Evolutionary conservation across 2,329 filamentous ascomycete species (phyloP).

Genomic region (Nemania sp.): DNA sequence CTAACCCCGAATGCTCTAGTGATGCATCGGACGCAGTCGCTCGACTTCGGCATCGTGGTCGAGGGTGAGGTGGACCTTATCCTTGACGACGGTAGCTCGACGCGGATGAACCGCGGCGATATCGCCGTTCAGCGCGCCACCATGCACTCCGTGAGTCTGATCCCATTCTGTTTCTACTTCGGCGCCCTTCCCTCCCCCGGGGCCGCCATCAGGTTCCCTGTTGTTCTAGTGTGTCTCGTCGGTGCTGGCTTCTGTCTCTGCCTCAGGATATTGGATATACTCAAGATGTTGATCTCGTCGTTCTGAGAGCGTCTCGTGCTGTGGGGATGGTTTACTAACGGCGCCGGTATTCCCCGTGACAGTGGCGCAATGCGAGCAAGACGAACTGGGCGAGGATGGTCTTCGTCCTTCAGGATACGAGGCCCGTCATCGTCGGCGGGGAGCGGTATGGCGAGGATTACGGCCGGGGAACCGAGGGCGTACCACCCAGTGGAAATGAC

Average conservation of each 20-base stretch:
- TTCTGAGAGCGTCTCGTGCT: neutral
- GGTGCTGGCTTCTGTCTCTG: neutral
- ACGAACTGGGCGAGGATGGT: constrained; percentile 40
- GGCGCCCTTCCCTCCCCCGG: neutral
- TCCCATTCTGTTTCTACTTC: neutral
- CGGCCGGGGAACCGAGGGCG: constrained; percentile 44
- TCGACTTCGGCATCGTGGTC: constrained; percentile 67
- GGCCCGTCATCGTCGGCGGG: constrained; percentile 46
- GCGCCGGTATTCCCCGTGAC: neutral
- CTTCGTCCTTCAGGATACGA: constrained; percentile 55
- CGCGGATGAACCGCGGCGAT: constrained; percentile 62
- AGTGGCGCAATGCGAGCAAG: constrained; percentile 41
- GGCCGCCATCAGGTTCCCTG: no score
- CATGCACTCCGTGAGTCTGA: constrained; percentile 60
- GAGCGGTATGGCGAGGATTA: constrained; percentile 48
- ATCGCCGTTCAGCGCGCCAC: constrained; percentile 68
- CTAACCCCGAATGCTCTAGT: no score
- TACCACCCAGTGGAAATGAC: constrained; percentile 47
- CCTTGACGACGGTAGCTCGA: constrained; percentile 63
- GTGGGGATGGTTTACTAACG: constrained; percentile 17
- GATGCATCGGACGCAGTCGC: constrained; percentile 65
- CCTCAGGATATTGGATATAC: neutral
- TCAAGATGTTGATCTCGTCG: neutral
- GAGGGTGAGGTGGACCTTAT: constrained; percentile 65
- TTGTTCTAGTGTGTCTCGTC: neutral